Conservation (phyloP, 768 basidiomycete species). For the Phlegmacium glaucopus region DNA sequence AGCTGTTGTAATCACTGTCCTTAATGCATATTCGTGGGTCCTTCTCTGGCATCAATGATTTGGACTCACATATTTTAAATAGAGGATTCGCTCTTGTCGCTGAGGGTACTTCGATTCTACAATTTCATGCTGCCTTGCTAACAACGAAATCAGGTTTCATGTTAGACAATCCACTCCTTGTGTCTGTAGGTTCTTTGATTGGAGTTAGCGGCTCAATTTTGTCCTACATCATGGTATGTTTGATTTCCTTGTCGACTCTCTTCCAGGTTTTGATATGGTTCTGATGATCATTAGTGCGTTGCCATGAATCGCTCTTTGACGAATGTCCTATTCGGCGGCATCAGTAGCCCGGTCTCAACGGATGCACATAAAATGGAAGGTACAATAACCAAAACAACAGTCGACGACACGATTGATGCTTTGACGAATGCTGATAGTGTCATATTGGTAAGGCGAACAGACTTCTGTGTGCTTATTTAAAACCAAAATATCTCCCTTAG, state of each 20-base stretch:
- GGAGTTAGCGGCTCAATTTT: slow-evolving; percentile 90
- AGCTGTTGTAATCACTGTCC: slow-evolving; percentile 89
- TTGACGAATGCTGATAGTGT: slow-evolving; percentile 79
- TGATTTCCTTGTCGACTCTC: background rate
- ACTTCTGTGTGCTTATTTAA: background rate
- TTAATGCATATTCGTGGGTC: slow-evolving; percentile 79
- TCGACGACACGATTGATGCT: slow-evolving; percentile 80
- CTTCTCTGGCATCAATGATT: background rate
- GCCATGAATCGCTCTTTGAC: slow-evolving; percentile 88
- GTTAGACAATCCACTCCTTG: slow-evolving; percentile 82
- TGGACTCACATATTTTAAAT: background rate
- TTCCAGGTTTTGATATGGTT: background rate
- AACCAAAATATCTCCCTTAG: slow-evolving; percentile 27
- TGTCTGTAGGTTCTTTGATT: slow-evolving; percentile 82
- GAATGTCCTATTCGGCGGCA: slow-evolving; percentile 89
- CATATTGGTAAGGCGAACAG: slow-evolving; percentile 49
- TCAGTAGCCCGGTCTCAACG: slow-evolving; percentile 49
- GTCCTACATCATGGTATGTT: slow-evolving; percentile 85
- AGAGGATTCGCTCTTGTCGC: slow-evolving; percentile 86
- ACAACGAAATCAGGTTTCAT: slow-evolving; percentile 58
- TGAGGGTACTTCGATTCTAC: slow-evolving; percentile 47
- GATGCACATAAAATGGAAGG: slow-evolving; percentile 81
- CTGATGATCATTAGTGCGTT: slow-evolving; percentile 54
- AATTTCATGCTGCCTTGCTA: background rate
- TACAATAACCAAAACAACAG: slow-evolving; percentile 68